These are phyloP conservation scores for Backusella westeae DNA, from an alignment of 192 early-diverging fungal species.

Conservation along the genomic window DNA sequence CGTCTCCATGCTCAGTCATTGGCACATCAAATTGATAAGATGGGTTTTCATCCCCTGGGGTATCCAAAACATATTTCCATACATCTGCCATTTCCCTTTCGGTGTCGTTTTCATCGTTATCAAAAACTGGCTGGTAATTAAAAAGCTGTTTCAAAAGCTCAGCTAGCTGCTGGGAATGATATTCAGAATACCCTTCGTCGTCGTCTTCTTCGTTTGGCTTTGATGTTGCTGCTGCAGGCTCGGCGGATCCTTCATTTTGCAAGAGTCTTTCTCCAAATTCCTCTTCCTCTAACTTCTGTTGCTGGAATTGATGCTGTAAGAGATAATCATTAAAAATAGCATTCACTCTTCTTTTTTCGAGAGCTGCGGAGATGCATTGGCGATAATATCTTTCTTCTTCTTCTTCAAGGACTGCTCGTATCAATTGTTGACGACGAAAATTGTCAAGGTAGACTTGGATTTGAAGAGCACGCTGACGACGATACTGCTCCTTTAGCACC, in stretches of 20 bases:
- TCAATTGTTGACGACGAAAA: neutral
- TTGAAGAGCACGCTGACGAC: slow-evolving; percentile 5
- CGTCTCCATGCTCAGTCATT: neutral
- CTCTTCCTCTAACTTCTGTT: too few species aligned
- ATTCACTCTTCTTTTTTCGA: neutral
- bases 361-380: slow-evolving; percentile 9
- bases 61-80: neutral
- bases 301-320: neutral
- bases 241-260: neutral
- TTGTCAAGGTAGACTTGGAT: slow-evolving; percentile 2
- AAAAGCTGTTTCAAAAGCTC: slow-evolving; percentile 1
- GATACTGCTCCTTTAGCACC: slow-evolving; percentile 1
- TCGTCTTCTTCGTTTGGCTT: neutral
- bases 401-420: neutral
- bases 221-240: neutral
- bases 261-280: neutral
- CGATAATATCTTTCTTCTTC: slow-evolving; percentile 11
- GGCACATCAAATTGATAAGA: neutral
- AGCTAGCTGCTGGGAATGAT: neutral
- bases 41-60: neutral
- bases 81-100: neutral
- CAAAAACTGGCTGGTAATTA: neutral
- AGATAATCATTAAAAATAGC: neutral
- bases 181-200: neutral
- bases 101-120: neutral